Evolutionary conservation across 2,329 filamentous ascomycete genomes (phyloP).

Genomic region (Stachybotrys elegans): DNA sequence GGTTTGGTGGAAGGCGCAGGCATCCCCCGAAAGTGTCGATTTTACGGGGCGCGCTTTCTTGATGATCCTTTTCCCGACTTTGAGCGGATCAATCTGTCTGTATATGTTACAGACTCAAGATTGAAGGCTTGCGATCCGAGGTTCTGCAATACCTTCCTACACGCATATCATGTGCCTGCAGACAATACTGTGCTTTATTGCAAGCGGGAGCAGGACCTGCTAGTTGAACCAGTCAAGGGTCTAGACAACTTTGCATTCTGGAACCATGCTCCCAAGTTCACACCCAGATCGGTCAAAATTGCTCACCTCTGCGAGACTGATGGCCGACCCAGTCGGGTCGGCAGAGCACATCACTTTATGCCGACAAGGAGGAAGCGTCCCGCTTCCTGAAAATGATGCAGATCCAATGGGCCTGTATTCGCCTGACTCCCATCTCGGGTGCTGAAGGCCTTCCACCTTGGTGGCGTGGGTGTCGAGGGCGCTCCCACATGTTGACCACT

Average conservation of each 20-base stretch:
- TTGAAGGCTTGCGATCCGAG: neutral
- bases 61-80: neutral
- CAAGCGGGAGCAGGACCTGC: neutral
- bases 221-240: neutral
- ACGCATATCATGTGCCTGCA: neutral
- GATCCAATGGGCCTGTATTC: too few relatives aligned
- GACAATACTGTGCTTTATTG: neutral
- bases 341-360: too few relatives aligned
- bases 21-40: neutral
- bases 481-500: too few relatives aligned
- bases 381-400: too few relatives aligned
- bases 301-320: neutral
- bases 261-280: neutral
- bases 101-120: neutral
- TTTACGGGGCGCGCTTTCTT: neutral
- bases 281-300: neutral
- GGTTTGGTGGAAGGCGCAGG: too few relatives aligned
- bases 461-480: too few relatives aligned
- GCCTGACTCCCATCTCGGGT: too few relatives aligned
- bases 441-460: too few relatives aligned
- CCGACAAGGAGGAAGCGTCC: too few relatives aligned
- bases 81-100: neutral
- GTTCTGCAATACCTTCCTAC: neutral
- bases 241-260: neutral
- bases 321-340: too few relatives aligned